Evolutionary conservation across 1,284 basidiomycete species (phyloP).

Genomic region (Hypsizygus ulmarius): DNA sequence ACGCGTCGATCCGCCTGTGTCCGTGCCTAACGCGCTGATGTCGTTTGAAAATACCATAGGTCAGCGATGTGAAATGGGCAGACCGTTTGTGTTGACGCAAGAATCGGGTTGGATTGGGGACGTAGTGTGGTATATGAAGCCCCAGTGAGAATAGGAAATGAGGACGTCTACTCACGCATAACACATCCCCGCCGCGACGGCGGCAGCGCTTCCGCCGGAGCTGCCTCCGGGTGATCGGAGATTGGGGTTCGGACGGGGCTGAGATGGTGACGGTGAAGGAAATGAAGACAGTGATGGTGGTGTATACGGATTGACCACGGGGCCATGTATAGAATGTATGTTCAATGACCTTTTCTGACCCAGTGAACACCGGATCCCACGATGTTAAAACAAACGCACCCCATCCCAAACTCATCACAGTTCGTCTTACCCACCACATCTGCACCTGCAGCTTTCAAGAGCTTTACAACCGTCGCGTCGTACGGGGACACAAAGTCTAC

Average conservation of each 20-base stretch:
- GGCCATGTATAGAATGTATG: slow-evolving; percentile 65
- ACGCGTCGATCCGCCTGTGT: slow-evolving; percentile 94
- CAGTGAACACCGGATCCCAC: background rate
- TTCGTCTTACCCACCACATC: slow-evolving; percentile 86
- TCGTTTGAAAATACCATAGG: no score
- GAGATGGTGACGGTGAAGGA: background rate
- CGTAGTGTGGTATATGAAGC: no score
- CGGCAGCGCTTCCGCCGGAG: slow-evolving; percentile 82
- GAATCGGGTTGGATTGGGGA: no score
- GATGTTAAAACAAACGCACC: slow-evolving; percentile 45
- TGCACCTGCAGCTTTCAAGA: slow-evolving; percentile 67
- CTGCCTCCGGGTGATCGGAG: slow-evolving; percentile 75
- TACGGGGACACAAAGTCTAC: slow-evolving; percentile 78
- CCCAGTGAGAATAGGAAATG: no score
- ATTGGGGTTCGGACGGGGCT: background rate
- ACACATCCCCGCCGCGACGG: slow-evolving; percentile 76
- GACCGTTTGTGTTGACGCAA: background rate
- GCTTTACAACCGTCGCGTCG: slow-evolving; percentile 81
- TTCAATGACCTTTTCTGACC: slow-evolving; percentile 66
- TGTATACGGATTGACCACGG: slow-evolving; percentile 75
- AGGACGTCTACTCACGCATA: slow-evolving; percentile 57
- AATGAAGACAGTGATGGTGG: background rate
- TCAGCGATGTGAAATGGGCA: background rate
- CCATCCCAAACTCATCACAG: slow-evolving; percentile 99
- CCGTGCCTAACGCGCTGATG: slow-evolving; percentile 82